A percentile compares a stretch with the other conserved stretches of the same genome.
phyloP scores from a whole-genome alignment of 371 early-diverging fungal species.

The Apophysomyces trapeziformis region DNA sequence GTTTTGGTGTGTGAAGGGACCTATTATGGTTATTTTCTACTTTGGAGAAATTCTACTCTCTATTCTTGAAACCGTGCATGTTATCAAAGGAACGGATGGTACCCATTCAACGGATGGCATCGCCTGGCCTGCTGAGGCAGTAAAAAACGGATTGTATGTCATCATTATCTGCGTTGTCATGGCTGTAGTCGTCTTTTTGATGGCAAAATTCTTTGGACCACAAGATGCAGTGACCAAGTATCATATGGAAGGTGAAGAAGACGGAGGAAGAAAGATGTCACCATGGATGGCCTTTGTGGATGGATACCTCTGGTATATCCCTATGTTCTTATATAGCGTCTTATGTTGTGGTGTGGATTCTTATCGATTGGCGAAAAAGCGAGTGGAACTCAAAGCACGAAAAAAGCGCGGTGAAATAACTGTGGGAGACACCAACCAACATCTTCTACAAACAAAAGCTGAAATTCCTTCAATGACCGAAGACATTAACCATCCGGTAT shows the following conservation, averaged over 20 bases:
- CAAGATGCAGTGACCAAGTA: slow-evolving; percentile 17
- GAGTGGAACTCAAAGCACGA: slow-evolving; percentile 32
- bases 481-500: not conserved
- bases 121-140: slow-evolving; percentile 46
- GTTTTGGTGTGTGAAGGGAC: slow-evolving; percentile 61
- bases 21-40: slow-evolving; percentile 55
- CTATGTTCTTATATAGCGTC: slow-evolving; percentile 45
- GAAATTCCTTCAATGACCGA: not conserved
- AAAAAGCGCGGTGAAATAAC: slow-evolving; percentile 16
- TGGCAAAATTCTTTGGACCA: slow-evolving; percentile 47
- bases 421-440: not conserved
- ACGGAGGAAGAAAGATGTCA: slow-evolving; percentile 13
- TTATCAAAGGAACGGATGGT: slow-evolving; percentile 46
- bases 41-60: slow-evolving; percentile 45
- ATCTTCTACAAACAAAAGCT: not conserved
- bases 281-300: slow-evolving; percentile 46
- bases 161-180: slow-evolving; percentile 46
- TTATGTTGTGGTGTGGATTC: slow-evolving; percentile 51
- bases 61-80: slow-evolving; percentile 28
- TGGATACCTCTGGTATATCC: slow-evolving; percentile 47
- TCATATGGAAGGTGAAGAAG: slow-evolving; percentile 15
- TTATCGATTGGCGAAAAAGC: slow-evolving; percentile 43
- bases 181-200: slow-evolving; percentile 39
- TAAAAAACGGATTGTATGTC: slow-evolving; percentile 50
- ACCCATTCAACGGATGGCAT: slow-evolving; percentile 32